These are phyloP conservation scores for Fusarium cicatricum DNA, from an alignment of 2,329 filamentous ascomycete genomes.

Conservation along the genomic window DNA sequence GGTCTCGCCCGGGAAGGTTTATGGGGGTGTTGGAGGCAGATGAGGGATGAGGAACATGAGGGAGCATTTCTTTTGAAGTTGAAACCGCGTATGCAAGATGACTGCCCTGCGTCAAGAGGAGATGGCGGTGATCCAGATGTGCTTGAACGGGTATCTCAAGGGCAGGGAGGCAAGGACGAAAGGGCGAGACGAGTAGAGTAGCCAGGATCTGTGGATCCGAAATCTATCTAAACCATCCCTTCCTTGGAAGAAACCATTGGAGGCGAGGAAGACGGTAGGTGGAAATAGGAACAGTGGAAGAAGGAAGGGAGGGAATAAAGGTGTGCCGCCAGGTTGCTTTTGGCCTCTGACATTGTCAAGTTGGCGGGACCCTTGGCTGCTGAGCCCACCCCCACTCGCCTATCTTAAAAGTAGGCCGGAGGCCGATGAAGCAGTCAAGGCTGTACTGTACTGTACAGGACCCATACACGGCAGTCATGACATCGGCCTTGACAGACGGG, in stretches of 20 bases:
- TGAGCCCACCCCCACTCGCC: conserved; percentile 39
- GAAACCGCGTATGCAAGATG: conserved; percentile 45
- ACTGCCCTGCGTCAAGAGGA: conserved; percentile 43
- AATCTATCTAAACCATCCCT: conserved; percentile 37
- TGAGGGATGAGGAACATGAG: conserved; percentile 41
- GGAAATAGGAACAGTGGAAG: conserved; percentile 22
- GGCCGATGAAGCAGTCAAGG: conserved; percentile 25
- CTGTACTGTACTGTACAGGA: conserved; percentile 4
- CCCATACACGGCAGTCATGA: conserved; percentile 27
- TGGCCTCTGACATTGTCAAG: conserved; percentile 38
- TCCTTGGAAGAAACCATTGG: conserved; percentile 27
- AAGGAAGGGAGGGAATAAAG: conserved; percentile 26
- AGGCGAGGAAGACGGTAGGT: conserved; percentile 16
- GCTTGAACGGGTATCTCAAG: conserved; percentile 24
- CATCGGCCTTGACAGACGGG: conserved; percentile 23
- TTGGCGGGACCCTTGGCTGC: conserved; percentile 36
- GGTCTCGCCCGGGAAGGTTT: conserved; percentile 39
- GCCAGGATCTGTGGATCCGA: conserved; percentile 33
- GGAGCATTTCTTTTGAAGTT: conserved; percentile 48
- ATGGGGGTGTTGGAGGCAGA: conserved; percentile 36
- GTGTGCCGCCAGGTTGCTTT: conserved; percentile 38
- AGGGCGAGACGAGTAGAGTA: conserved; percentile 26
- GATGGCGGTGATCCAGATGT: conserved; percentile 40
- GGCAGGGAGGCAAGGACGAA: conserved; percentile 35
- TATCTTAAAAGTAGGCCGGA: conserved; percentile 34